Percentiles rank a stretch among this genome's conserved stretches.
Evolutionary conservation across 495 filamentous ascomycete species (phyloP).

Genomic region (Aspergillus nanangensis): DNA sequence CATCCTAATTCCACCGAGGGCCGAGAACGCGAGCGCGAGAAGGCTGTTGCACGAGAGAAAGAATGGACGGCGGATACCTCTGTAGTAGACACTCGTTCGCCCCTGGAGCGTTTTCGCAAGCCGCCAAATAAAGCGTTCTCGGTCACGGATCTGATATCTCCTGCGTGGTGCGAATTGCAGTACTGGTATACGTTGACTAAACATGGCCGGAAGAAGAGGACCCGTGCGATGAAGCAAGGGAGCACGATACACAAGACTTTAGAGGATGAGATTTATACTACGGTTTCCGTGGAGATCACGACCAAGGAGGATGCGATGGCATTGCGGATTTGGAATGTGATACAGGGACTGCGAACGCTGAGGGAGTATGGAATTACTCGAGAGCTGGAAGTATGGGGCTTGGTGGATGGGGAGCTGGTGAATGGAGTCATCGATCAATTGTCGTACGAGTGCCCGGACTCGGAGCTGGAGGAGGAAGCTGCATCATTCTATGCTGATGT

Average conservation of each 20-base stretch:
- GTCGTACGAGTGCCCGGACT: slow-evolving; percentile 70
- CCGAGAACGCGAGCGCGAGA: slow-evolving; percentile 35
- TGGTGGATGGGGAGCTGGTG: slow-evolving; percentile 75
- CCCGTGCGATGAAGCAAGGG: slow-evolving; percentile 79
- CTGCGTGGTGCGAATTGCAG: slow-evolving; percentile 94
- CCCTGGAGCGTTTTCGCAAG: slow-evolving; percentile 72
- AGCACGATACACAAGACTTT: slow-evolving; percentile 73
- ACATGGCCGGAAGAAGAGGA: slow-evolving; percentile 67
- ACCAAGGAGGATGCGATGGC: slow-evolving; percentile 82
- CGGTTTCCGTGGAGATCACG: slow-evolving; percentile 64
- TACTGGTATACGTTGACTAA: slow-evolving; percentile 80
- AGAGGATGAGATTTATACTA: slow-evolving; percentile 77
- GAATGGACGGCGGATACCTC: slow-evolving; percentile 11
- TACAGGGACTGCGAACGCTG: slow-evolving; percentile 76
- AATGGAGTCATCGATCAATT: slow-evolving; percentile 90
- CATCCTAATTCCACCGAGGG: slow-evolving; percentile 42
- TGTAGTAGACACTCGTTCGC: slow-evolving; percentile 44
- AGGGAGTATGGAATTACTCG: slow-evolving; percentile 76
- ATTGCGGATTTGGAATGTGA: slow-evolving; percentile 85
- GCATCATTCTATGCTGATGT: slow-evolving; percentile 29
- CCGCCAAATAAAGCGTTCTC: slow-evolving; percentile 76
- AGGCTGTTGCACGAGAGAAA: slow-evolving; percentile 23
- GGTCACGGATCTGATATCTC: slow-evolving; percentile 82
- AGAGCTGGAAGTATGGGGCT: slow-evolving; percentile 91
- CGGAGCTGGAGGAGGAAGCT: slow-evolving; percentile 55